Evolutionary conservation across 1,284 basidiomycete species (phyloP).

Genomic region (Melampsora larici-populina): DNA sequence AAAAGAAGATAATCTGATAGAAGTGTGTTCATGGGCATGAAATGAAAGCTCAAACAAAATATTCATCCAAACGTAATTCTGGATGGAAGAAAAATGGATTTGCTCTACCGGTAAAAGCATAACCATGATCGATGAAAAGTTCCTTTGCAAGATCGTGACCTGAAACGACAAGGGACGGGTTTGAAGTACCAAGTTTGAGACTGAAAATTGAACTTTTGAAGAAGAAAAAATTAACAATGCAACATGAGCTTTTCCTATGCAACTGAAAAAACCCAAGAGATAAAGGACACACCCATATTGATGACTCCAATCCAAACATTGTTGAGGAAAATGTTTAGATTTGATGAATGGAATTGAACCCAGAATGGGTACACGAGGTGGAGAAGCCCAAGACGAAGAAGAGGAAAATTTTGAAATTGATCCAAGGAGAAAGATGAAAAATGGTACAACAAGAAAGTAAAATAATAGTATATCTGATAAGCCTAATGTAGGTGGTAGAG

Average conservation of each 20-base stretch:
- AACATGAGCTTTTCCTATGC: background rate
- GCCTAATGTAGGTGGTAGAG: too few species aligned
- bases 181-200: background rate
- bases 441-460: too few species aligned
- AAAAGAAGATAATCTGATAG: too few species aligned
- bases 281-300: background rate
- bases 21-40: background rate
- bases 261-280: background rate
- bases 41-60: background rate
- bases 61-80: background rate
- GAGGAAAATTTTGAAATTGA: background rate
- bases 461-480: too few species aligned
- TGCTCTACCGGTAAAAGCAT: background rate
- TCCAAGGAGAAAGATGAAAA: too few species aligned
- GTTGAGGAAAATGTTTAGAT: background rate
- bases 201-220: background rate
- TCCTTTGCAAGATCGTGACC: background rate
- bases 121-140: slow-evolving; percentile 4
- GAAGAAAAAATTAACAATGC: background rate
- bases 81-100: background rate
- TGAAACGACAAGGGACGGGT: background rate
- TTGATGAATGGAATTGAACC: background rate
- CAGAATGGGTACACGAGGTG: background rate
- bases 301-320: background rate
- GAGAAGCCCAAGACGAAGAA: background rate